A percentile compares a stretch with the other conserved stretches of the same genome.
phyloP scores from a whole-genome alignment of 768 basidiomycete genomes.

The Hypholoma fasciculare region DNA sequence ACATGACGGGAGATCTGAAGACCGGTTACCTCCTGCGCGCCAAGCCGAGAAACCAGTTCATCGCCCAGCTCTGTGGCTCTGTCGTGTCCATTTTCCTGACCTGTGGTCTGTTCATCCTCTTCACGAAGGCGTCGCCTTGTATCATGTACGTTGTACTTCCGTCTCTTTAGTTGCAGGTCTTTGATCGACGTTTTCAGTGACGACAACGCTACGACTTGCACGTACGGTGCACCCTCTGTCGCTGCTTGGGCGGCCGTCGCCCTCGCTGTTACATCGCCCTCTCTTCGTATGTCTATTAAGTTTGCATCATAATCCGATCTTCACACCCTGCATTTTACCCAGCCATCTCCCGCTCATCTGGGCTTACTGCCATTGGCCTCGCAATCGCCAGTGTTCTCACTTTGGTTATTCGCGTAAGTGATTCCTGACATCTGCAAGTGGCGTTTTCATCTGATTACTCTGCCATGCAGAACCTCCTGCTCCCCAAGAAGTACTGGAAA shows the following conservation, averaged over 20 bases:
- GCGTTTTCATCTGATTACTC: neutral
- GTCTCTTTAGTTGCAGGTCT: neutral
- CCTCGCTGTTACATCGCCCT: conserved; percentile 46
- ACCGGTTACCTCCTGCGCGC: conserved; percentile 69
- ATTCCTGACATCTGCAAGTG: neutral
- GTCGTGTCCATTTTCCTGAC: conserved; percentile 62
- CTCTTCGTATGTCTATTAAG: conserved; percentile 36
- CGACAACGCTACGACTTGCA: conserved; percentile 31
- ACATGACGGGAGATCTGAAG: conserved; percentile 71
- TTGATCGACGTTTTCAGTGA: conserved; percentile 23
- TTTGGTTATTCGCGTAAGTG: conserved; percentile 39
- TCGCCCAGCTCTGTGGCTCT: conserved; percentile 58
- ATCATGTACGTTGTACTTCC: conserved; percentile 41
- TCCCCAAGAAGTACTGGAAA: conserved; percentile 49
- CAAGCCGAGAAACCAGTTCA: conserved; percentile 63
- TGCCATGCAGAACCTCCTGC: conserved; percentile 32
- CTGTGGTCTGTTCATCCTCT: conserved; percentile 58
- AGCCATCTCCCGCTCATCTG: conserved; percentile 56
- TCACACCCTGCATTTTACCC: neutral
- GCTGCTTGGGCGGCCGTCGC: conserved; percentile 60
- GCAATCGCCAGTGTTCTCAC: conserved; percentile 43
- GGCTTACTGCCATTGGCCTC: conserved; percentile 57
- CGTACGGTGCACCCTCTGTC: conserved; percentile 57
- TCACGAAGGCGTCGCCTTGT: conserved; percentile 62
- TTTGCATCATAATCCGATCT: neutral